Percentiles rank a stretch among this genome's conserved stretches.
phyloP scores from a whole-genome alignment of 2,329 filamentous ascomycete species.

The Epichloe aotearoae region DNA sequence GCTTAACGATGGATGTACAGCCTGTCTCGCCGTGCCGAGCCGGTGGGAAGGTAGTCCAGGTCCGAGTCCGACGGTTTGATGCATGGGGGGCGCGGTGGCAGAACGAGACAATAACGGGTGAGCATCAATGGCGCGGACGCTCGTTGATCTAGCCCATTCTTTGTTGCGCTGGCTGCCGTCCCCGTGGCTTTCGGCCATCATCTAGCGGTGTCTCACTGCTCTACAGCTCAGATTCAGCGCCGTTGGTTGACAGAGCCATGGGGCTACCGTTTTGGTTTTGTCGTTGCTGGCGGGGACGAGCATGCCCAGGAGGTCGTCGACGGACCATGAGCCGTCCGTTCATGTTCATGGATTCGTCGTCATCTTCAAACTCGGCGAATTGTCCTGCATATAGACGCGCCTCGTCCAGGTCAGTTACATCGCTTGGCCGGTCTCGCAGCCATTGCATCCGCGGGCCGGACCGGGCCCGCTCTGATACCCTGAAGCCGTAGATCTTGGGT shows the following conservation, averaged over 20 bases:
- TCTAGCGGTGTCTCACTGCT: slow-evolving; percentile 1
- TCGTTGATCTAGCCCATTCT: not conserved
- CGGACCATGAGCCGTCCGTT: slow-evolving; percentile 28
- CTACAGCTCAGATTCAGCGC: slow-evolving; percentile 43
- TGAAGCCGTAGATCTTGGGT: slow-evolving; percentile 91
- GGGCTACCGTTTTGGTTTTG: slow-evolving; percentile 41
- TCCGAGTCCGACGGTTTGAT: not conserved
- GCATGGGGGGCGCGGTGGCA: not conserved
- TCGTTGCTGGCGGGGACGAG: slow-evolving; percentile 27
- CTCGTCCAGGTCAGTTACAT: slow-evolving; percentile 78
- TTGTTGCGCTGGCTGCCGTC: not conserved
- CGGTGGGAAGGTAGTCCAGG: not conserved
- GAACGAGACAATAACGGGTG: not conserved
- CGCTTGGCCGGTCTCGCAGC: slow-evolving; percentile 70
- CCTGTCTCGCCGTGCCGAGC: not conserved
- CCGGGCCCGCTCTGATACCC: slow-evolving; percentile 78
- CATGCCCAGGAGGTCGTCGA: slow-evolving; percentile 29
- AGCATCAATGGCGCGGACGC: slow-evolving; percentile 1
- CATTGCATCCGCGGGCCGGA: slow-evolving; percentile 95
- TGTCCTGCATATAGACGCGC: slow-evolving; percentile 39
- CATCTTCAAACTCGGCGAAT: slow-evolving; percentile 45
- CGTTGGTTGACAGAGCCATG: slow-evolving; percentile 43
- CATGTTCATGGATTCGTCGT: slow-evolving; percentile 36
- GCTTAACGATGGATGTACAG: not conserved
- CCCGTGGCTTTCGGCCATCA: not conserved